Evolutionary conservation across 805 yeast species (phyloP).

Genomic region (Suhomyces sp.): DNA sequence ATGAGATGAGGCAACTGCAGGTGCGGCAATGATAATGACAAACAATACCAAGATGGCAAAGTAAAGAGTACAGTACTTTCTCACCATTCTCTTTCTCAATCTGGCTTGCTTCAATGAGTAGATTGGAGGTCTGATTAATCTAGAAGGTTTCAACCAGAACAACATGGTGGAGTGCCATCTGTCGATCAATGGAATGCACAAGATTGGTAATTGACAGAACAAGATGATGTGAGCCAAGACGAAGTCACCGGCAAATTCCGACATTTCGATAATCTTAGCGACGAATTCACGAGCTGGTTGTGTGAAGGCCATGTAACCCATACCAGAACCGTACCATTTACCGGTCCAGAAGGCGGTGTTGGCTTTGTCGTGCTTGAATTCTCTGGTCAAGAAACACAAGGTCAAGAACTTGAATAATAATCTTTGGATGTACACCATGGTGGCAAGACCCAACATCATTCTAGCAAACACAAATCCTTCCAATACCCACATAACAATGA

Average conservation of each 20-base stretch:
- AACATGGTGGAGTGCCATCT: conserved; percentile 98
- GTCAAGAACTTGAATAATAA: conserved; percentile 82
- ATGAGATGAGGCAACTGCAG: conserved; percentile 76
- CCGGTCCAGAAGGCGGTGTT: conserved; percentile 99
- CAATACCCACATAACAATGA: conserved; percentile 94
- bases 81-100: conserved; percentile 95
- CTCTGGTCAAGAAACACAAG: conserved; percentile 78
- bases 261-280: conserved; percentile 90
- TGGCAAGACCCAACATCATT: conserved; percentile 80
- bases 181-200: conserved; percentile 83
- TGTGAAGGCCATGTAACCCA: conserved; percentile 91
- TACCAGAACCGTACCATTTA: conserved; percentile 94
- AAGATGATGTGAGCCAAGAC: conserved; percentile 85
- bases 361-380: conserved; percentile 91
- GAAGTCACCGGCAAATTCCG: conserved; percentile 96
- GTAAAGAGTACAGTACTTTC: conserved; percentile 84
- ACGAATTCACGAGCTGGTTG: conserved; percentile 95
- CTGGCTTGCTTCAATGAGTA: conserved; percentile 94
- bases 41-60: conserved; percentile 67
- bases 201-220: conserved; percentile 84
- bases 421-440: conserved; percentile 86
- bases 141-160: conserved; percentile 97
- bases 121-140: conserved; percentile 97
- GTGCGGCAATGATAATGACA: conserved; percentile 78
- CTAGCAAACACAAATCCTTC: conserved; percentile 89